phyloP scores from a whole-genome alignment of 2,329 filamentous ascomycete genomes.

The Fusarium bulbicola region DNA sequence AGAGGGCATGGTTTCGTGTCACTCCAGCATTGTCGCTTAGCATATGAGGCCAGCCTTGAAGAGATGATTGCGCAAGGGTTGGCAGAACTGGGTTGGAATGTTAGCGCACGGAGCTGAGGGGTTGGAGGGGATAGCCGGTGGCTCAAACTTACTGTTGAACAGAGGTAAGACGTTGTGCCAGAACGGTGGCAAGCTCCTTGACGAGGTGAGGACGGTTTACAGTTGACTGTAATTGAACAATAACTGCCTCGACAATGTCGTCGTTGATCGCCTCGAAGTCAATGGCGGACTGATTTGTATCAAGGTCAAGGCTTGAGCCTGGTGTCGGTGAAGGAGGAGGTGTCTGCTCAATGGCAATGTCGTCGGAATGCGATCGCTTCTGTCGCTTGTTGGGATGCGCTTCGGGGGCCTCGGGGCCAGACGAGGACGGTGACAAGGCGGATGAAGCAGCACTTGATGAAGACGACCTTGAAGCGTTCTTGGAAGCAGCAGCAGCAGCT shows the following conservation, averaged over 20 bases:
- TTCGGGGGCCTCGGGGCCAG: conserved; percentile 45
- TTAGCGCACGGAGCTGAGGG: conserved; percentile 34
- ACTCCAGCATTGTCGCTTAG: conserved; percentile 87
- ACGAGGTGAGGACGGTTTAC: conserved; percentile 93
- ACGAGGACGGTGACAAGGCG: conserved; percentile 46
- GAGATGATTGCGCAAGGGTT: conserved; percentile 96
- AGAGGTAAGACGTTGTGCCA: conserved; percentile 79
- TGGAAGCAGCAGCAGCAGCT: conserved; percentile 59
- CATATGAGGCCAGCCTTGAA: conserved; percentile 86
- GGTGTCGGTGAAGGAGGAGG: conserved; percentile 60
- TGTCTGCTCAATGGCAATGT: conserved; percentile 82
- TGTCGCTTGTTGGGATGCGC: conserved; percentile 69
- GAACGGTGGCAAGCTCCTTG: conserved; percentile 86
- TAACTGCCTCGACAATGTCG: conserved; percentile 91
- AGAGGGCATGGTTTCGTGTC: conserved; percentile 83
- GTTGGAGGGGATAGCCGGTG: conserved; percentile 21
- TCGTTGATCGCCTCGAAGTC: conserved; percentile 89
- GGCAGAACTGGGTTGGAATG: conserved; percentile 74
- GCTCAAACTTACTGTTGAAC: conserved; percentile 83
- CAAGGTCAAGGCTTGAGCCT: conserved; percentile 43
- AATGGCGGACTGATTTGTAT: conserved; percentile 43
- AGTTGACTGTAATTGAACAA: conserved; percentile 87
- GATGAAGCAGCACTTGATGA: conserved; percentile 42
- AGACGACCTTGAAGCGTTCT: conserved; percentile 48
- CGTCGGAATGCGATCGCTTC: conserved; percentile 83